These are phyloP conservation scores for Diaporthe helianthi DNA, from an alignment of 2,329 filamentous ascomycete genomes.

Conservation along the genomic window DNA sequence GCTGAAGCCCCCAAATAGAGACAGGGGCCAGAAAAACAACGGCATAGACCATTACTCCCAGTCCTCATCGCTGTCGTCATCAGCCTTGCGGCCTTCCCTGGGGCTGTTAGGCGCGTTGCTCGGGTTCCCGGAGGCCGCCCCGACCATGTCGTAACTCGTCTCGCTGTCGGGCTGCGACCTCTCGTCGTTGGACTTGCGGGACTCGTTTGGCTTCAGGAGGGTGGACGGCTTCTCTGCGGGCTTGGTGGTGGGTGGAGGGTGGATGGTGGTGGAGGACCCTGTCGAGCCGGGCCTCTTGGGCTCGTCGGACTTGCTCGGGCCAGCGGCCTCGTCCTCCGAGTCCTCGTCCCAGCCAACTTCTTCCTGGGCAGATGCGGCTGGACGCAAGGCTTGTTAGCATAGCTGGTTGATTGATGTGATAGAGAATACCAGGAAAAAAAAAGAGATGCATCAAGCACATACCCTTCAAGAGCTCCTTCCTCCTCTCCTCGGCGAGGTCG, in stretches of 20 bases:
- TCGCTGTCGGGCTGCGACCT: slow-evolving; percentile 93
- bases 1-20: not conserved
- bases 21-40: not conserved
- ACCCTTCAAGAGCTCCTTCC: slow-evolving; percentile 93
- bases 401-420: slow-evolving; percentile 24
- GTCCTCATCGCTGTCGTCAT: slow-evolving; percentile 73
- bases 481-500: slow-evolving; percentile 87
- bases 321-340: slow-evolving; percentile 46
- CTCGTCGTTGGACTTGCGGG: slow-evolving; percentile 82
- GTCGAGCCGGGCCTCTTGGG: slow-evolving; percentile 54
- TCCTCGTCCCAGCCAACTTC: slow-evolving; percentile 74
- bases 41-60: slow-evolving; percentile 66
- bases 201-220: slow-evolving; percentile 67
- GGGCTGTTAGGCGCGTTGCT: slow-evolving; percentile 78
- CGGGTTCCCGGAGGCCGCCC: slow-evolving; percentile 74
- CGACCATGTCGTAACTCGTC: slow-evolving; percentile 93
- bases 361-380: slow-evolving; percentile 74
- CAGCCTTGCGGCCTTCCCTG: slow-evolving; percentile 61
- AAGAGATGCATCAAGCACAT: slow-evolving; percentile 36
- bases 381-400: slow-evolving; percentile 40
- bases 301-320: slow-evolving; percentile 40
- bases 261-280: slow-evolving; percentile 67
- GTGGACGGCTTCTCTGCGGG: slow-evolving; percentile 41
- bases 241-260: slow-evolving; percentile 52
- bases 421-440: not conserved